A percentile compares a stretch with the other conserved stretches of the same genome.
These are phyloP conservation scores for Beauveria sp. DNA, from an alignment of 2,329 filamentous ascomycete genomes.

Conservation along the genomic window DNA sequence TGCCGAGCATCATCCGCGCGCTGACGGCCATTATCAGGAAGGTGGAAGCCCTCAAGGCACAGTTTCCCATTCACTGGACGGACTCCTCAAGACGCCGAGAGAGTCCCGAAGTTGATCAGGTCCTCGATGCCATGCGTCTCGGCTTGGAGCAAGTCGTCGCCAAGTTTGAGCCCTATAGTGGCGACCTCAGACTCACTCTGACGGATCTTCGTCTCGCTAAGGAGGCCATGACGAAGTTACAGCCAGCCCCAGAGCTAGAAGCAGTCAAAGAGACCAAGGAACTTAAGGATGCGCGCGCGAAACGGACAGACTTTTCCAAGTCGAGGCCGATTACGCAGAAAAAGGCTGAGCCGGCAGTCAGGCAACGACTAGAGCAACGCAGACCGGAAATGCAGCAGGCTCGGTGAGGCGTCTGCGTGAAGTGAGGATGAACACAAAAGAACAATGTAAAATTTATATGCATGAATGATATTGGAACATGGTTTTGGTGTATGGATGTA, in stretches of 20 bases:
- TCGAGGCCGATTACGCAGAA: constrained; percentile 21
- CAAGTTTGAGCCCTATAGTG: constrained; percentile 68
- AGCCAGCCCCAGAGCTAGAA: constrained; percentile 17
- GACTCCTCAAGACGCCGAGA: constrained; percentile 54
- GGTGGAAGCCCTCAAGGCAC: constrained; percentile 58
- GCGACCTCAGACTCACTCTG: constrained; percentile 60
- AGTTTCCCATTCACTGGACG: constrained; percentile 66
- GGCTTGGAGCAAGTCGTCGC: constrained; percentile 59
- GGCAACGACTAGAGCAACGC: constrained; percentile 8
- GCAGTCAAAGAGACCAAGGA: constrained; percentile 17
- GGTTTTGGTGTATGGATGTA: background rate
- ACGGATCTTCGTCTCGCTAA: constrained; percentile 67
- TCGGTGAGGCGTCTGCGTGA: constrained; percentile 14
- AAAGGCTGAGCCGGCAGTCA: constrained; percentile 15
- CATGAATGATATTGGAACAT: background rate
- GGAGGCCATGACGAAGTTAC: constrained; percentile 44
- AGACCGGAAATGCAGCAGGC: constrained; percentile 17
- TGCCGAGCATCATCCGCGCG: constrained; percentile 65
- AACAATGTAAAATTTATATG: constrained; percentile 1
- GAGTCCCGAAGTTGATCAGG: constrained; percentile 60
- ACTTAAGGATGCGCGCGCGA: background rate
- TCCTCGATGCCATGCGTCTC: constrained; percentile 56
- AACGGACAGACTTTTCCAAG: constrained; percentile 25
- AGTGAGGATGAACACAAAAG: background rate
- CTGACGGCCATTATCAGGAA: constrained; percentile 62